These are phyloP conservation scores for Spathaspora hagerdaliae DNA, from an alignment of 805 yeast genomes.

Conservation along the genomic window DNA sequence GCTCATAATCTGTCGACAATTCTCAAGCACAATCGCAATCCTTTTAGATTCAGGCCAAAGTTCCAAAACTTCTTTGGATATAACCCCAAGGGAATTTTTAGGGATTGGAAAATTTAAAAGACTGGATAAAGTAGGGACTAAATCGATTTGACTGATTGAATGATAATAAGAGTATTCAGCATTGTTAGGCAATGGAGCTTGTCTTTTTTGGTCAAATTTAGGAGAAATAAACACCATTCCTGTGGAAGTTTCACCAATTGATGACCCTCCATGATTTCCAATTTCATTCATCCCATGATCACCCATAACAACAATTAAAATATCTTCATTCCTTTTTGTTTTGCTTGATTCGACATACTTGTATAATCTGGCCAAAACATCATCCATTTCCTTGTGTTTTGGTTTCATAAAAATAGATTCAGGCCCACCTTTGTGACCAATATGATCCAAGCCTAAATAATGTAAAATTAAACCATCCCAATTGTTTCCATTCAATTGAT, in stretches of 20 bases:
- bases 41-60: constrained; percentile 43
- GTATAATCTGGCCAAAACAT: constrained; percentile 52
- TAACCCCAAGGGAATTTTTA: constrained; percentile 66
- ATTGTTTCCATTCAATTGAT: constrained; percentile 43
- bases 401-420: constrained; percentile 70
- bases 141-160: constrained; percentile 60
- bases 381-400: constrained; percentile 87
- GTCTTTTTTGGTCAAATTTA: constrained; percentile 24
- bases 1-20: constrained; percentile 52
- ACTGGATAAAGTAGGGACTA: constrained; percentile 66
- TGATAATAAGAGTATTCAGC: constrained; percentile 51
- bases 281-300: constrained; percentile 97
- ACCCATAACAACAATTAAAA: constrained; percentile 75
- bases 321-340: constrained; percentile 20
- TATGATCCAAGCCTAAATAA: constrained; percentile 92
- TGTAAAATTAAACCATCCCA: constrained; percentile 92
- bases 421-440: constrained; percentile 97
- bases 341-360: constrained; percentile 12
- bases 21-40: constrained; percentile 42
- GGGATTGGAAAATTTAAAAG: constrained; percentile 67
- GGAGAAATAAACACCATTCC: constrained; percentile 71
- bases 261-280: constrained; percentile 97
- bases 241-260: constrained; percentile 87
- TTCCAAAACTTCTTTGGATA: constrained; percentile 54
- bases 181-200: constrained; percentile 36